These are phyloP conservation scores for Camillea tinctor DNA, from an alignment of 2,329 filamentous ascomycete species.

Conservation along the genomic window DNA sequence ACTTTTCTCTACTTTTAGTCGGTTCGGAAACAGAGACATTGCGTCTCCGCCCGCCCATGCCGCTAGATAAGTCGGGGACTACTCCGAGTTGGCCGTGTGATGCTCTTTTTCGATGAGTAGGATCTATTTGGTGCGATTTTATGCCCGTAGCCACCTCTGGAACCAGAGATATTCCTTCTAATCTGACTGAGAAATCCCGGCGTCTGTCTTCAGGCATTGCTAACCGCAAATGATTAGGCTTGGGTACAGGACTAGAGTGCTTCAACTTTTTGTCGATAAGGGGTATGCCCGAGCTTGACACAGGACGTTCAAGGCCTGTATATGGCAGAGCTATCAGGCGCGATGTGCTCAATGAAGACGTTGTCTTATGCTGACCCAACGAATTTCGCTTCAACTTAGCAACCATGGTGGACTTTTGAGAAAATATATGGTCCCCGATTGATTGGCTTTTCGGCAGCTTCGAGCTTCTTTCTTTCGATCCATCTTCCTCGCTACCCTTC, in stretches of 20 bases:
- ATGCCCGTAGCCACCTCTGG: slow-evolving; percentile 7
- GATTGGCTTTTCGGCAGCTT: slow-evolving; percentile 17
- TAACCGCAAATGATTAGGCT: slow-evolving; percentile 2
- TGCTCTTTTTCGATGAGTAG: slow-evolving; percentile 2
- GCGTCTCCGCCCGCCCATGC: slow-evolving; percentile 3
- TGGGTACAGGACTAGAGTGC: slow-evolving; percentile 3
- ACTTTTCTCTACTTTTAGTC: slow-evolving; percentile 28
- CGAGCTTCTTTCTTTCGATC: slow-evolving; percentile 10
- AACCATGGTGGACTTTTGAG: slow-evolving; percentile 18
- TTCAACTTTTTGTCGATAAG: slow-evolving; percentile 21
- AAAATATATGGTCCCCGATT: slow-evolving; percentile 22
- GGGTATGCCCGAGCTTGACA: slow-evolving; percentile 28
- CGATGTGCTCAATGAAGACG: slow-evolving; percentile 25
- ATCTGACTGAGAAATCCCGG: slow-evolving; percentile 4
- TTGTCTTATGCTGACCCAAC: slow-evolving; percentile 26
- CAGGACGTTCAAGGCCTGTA: slow-evolving; percentile 20
- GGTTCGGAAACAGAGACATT: slow-evolving; percentile 11
- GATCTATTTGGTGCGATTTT: slow-evolving; percentile 11
- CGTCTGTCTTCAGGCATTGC: slow-evolving; percentile 1
- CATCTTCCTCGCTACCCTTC: slow-evolving; percentile 22
- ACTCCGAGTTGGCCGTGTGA: slow-evolving; percentile 3
- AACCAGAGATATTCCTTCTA: slow-evolving; percentile 1
- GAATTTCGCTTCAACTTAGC: slow-evolving; percentile 28
- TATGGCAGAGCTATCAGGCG: slow-evolving; percentile 12
- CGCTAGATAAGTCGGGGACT: background rate